phyloP scores from a whole-genome alignment of 2,329 filamentous ascomycete species.

The Graphilbum sp. region DNA sequence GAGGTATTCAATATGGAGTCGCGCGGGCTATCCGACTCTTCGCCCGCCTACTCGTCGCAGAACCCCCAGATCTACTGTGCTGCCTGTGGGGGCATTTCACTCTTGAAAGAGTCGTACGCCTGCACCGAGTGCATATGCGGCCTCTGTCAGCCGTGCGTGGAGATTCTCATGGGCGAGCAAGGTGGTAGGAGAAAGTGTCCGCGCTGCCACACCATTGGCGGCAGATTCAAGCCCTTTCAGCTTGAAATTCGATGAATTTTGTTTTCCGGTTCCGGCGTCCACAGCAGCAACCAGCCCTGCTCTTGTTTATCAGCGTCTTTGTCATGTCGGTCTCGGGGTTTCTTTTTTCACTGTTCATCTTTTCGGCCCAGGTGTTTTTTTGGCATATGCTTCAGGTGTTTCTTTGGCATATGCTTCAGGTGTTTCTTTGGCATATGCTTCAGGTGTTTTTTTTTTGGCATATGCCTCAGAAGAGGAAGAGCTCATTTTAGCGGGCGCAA shows the following conservation, averaged over 20 bases:
- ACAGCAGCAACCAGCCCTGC: too few relatives aligned
- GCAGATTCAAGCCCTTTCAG: slow-evolving; percentile 71
- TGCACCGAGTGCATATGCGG: slow-evolving; percentile 96
- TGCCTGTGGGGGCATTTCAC: slow-evolving; percentile 61
- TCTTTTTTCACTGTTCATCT: not conserved
- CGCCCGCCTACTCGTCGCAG: slow-evolving; percentile 56
- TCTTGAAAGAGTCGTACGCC: slow-evolving; percentile 72
- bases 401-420: not conserved
- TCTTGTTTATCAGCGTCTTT: too few relatives aligned
- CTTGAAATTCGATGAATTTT: slow-evolving; percentile 55
- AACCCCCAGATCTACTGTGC: slow-evolving; percentile 84
- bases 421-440: not conserved
- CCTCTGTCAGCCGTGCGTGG: slow-evolving; percentile 75
- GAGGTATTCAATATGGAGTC: slow-evolving; percentile 57
- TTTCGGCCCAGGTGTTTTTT: not conserved
- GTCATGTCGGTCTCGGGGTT: too few relatives aligned
- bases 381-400: not conserved
- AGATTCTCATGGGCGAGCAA: slow-evolving; percentile 61
- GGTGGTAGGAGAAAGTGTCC: slow-evolving; percentile 63
- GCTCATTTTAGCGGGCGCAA: not conserved
- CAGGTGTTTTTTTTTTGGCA: not conserved
- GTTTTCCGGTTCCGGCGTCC: too few relatives aligned
- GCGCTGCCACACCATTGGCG: slow-evolving; percentile 61
- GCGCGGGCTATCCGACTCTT: slow-evolving; percentile 51
- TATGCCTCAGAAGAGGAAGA: too few relatives aligned